These are phyloP conservation scores for Amylocystis lapponica DNA, from an alignment of 768 basidiomycete species.

Conservation along the genomic window DNA sequence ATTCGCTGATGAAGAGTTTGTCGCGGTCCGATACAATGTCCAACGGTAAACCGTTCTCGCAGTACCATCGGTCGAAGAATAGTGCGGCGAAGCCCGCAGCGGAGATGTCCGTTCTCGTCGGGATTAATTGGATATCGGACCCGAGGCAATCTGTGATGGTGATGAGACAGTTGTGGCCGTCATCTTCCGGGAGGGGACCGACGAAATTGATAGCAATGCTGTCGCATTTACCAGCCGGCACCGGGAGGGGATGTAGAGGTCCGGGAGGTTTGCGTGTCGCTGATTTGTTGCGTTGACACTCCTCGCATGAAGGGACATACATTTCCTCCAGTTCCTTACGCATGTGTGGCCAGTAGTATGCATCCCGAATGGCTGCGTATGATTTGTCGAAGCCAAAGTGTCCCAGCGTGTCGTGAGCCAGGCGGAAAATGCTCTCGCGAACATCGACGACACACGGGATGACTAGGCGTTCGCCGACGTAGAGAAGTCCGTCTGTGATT, in stretches of 20 bases:
- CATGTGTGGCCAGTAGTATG: slow-evolving; percentile 27
- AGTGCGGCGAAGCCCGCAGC: slow-evolving; percentile 14
- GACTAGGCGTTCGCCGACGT: slow-evolving; percentile 14
- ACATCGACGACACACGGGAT: slow-evolving; percentile 12
- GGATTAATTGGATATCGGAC: slow-evolving; percentile 9
- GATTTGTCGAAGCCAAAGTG: slow-evolving; percentile 17
- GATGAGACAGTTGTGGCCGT: slow-evolving; percentile 20
- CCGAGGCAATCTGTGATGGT: slow-evolving; percentile 19
- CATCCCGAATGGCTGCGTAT: slow-evolving; percentile 7
- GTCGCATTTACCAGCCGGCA: slow-evolving; percentile 15
- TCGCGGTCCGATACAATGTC: slow-evolving; percentile 29
- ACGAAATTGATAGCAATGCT: slow-evolving; percentile 26
- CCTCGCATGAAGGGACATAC: slow-evolving; percentile 28
- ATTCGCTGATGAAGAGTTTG: slow-evolving; percentile 26
- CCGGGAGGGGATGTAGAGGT: slow-evolving; percentile 19
- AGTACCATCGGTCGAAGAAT: slow-evolving; percentile 26
- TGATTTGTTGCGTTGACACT: slow-evolving; percentile 30
- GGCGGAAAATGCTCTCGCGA: slow-evolving; percentile 8
- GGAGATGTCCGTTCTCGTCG: slow-evolving; percentile 4
- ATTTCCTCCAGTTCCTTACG: slow-evolving; percentile 19
- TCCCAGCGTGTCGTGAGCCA: slow-evolving; percentile 13
- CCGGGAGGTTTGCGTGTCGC: slow-evolving; percentile 13
- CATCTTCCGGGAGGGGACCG: slow-evolving; percentile 23
- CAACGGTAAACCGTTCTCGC: slow-evolving; percentile 21
- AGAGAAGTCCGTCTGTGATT: slow-evolving; percentile 11